phyloP scores from a whole-genome alignment of 1,139 yeast species.

The Geotrichum citri-aurantii region DNA sequence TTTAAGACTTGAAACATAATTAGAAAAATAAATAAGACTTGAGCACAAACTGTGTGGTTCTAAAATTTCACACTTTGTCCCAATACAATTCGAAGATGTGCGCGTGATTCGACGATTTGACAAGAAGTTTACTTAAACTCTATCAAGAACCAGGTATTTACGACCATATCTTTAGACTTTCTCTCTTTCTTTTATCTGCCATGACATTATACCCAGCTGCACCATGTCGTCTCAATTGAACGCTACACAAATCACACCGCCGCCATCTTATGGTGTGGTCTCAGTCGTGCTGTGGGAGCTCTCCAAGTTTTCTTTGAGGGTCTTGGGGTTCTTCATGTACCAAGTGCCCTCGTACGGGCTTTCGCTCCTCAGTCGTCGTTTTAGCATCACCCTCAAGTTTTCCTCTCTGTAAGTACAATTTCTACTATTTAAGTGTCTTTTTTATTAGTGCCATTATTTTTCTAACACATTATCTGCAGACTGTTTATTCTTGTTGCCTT shows the following conservation, averaged over 20 bases:
- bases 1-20: too few species aligned
- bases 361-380: constrained; percentile 21
- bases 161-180: background rate
- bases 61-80: background rate
- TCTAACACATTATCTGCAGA: constrained; percentile 16
- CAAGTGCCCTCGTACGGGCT: constrained; percentile 10
- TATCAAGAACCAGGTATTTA: background rate
- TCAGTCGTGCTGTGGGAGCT: constrained; percentile 11
- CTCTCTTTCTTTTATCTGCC: background rate
- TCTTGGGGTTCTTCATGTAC: constrained; percentile 18
- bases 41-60: too few species aligned
- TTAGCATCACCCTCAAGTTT: constrained; percentile 28
- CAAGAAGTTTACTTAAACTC: background rate
- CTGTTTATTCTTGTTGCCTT: constrained; percentile 22
- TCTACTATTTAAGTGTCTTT: background rate
- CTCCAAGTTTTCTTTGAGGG: constrained; percentile 4
- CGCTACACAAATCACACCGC: background rate
- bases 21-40: background rate
- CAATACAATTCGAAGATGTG: background rate
- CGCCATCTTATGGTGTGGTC: background rate
- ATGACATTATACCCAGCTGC: background rate
- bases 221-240: background rate
- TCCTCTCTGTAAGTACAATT: constrained; percentile 27
- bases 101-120: background rate
- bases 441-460: background rate